Percentiles rank a stretch among this genome's conserved stretches.
Conservation (phyloP, 148 eudicot genomes). For the Rhododendron henanense region DNA sequence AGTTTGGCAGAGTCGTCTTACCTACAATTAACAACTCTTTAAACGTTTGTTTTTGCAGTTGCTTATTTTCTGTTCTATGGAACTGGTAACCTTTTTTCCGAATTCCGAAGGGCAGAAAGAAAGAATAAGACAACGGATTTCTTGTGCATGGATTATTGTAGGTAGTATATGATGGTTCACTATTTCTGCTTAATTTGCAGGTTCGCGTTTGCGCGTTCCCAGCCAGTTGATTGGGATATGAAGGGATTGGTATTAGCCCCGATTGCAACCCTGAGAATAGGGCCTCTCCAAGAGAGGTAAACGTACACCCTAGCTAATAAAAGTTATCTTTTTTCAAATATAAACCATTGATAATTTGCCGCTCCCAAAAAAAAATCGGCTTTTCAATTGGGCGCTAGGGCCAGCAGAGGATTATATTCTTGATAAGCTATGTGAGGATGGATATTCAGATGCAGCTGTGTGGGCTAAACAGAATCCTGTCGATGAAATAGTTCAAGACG, state of each 20-base stretch:
- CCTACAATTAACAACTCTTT: not conserved
- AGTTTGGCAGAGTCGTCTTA: not conserved
- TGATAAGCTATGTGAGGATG: not conserved
- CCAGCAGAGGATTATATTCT: not conserved
- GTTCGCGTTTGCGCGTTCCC: constrained; percentile 93
- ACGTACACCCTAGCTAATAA: not conserved
- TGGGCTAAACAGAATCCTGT: not conserved
- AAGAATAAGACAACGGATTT: not conserved
- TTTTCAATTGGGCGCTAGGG: constrained; percentile 47
- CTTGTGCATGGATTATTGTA: not conserved
- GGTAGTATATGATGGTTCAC: not conserved
- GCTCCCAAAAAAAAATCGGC: constrained; percentile 29
- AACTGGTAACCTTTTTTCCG: not conserved
- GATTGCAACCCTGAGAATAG: constrained; percentile 86
- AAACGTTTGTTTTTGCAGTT: not conserved
- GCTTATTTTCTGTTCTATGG: not conserved
- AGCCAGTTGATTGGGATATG: constrained; percentile 58
- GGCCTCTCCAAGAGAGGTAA: constrained; percentile 78
- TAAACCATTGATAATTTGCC: constrained; percentile 14
- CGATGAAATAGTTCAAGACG: not conserved
- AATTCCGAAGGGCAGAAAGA: no score
- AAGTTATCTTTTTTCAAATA: not conserved
- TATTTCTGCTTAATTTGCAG: constrained; percentile 33
- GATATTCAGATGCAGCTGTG: not conserved
- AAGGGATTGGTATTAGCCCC: constrained; percentile 92